A percentile compares a stretch with the other conserved stretches of the same genome.
Conservation (phyloP, 2,329 filamentous ascomycete genomes). For the Calonectria fujianensis region DNA sequence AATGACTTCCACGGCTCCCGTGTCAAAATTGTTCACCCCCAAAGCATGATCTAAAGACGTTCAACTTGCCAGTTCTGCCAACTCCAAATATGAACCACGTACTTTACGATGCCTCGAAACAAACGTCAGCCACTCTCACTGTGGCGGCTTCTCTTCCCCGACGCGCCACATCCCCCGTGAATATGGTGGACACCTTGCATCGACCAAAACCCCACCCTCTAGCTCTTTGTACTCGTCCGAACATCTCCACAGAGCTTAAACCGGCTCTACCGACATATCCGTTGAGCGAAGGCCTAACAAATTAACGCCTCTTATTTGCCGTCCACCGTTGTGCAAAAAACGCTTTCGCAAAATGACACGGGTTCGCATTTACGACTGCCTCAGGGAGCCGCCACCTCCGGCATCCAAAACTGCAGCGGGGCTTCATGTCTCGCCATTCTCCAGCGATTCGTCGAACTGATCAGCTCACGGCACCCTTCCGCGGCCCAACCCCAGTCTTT, state of each 20-base stretch:
- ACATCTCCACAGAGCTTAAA: background rate
- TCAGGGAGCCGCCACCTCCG: background rate
- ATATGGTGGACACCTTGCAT: no score
- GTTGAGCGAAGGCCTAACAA: no score
- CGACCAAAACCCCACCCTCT: no score
- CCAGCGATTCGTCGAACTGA: conserved; percentile 49
- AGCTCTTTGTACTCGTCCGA: background rate
- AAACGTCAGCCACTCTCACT: no score
- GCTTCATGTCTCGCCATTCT: conserved; percentile 48
- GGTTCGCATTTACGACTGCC: background rate
- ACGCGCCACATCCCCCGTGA: background rate
- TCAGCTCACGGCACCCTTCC: conserved; percentile 47
- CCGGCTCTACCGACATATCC: no score
- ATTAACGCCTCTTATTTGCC: no score
- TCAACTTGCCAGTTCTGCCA: background rate
- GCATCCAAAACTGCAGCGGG: conserved; percentile 20
- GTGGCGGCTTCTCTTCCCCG: background rate
- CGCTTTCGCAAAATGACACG: background rate
- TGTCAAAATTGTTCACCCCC: no score
- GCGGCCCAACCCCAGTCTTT: conserved; percentile 50
- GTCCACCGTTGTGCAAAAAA: background rate
- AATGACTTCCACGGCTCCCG: background rate
- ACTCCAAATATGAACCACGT: background rate
- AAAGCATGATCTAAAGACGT: background rate
- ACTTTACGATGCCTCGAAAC: no score